Conservation (phyloP, 441 rosid species). For the Theobroma grandiflorum region DNA sequence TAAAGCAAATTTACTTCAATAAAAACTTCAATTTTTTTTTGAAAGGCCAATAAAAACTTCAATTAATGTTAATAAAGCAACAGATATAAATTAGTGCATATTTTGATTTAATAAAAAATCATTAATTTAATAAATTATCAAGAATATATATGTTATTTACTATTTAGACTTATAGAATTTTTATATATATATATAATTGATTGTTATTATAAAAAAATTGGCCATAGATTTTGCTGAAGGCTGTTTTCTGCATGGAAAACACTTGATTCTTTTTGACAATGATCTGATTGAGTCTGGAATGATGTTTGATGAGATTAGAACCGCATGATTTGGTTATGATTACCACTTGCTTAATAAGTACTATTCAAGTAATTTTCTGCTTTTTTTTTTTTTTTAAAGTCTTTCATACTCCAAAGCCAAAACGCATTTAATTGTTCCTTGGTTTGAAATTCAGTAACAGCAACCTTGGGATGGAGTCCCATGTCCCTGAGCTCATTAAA, state of each 20-base stretch:
- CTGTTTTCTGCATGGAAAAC: background rate
- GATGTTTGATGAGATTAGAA: background rate
- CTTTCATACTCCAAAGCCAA: background rate
- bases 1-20: too few relatives aligned
- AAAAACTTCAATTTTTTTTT: too few relatives aligned
- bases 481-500: background rate
- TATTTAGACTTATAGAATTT: too few relatives aligned
- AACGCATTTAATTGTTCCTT: background rate
- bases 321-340: conserved; percentile 13
- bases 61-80: too few relatives aligned
- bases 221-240: background rate
- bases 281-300: background rate
- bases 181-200: background rate
- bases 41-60: too few relatives aligned
- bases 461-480: background rate
- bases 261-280: background rate
- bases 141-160: too few relatives aligned
- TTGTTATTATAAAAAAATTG: background rate
- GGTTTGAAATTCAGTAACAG: background rate
- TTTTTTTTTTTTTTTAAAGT: background rate
- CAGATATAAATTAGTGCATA: too few relatives aligned
- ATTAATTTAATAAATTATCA: too few relatives aligned
- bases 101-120: too few relatives aligned
- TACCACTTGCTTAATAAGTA: background rate
- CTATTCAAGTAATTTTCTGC: background rate